Evolutionary conservation across 495 filamentous ascomycete genomes (phyloP).

Genomic region (Aspergillus olivimuriae): DNA sequence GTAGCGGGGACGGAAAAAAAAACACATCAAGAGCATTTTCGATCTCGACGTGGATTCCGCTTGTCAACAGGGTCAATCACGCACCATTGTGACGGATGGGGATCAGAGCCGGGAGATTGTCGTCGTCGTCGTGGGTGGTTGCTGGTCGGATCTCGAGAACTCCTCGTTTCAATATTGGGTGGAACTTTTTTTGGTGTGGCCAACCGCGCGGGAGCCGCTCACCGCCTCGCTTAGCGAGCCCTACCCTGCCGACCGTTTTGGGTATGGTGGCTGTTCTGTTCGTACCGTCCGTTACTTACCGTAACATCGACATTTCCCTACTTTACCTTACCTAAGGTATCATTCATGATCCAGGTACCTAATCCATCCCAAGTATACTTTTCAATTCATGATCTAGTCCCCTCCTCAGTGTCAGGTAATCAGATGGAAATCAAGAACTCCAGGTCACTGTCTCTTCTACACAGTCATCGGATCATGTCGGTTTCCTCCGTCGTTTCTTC

Average conservation of each 20-base stretch:
- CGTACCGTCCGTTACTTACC: background rate
- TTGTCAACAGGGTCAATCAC: constrained; percentile 20
- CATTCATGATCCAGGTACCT: no score
- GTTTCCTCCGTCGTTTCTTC: no score
- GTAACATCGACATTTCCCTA: no score
- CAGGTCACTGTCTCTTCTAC: no score
- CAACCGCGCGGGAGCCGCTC: constrained; percentile 30
- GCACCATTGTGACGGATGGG: constrained; percentile 61
- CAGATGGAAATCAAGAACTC: no score
- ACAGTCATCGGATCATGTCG: no score
- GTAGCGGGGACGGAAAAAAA: no score
- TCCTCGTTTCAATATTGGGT: constrained; percentile 27
- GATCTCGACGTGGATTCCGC: constrained; percentile 1
- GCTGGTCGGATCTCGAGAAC: constrained; percentile 45
- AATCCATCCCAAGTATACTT: no score
- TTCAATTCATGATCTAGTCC: no score
- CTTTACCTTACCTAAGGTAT: no score
- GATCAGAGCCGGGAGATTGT: constrained; percentile 50
- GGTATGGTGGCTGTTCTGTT: constrained; percentile 8
- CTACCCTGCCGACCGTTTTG: constrained; percentile 27
- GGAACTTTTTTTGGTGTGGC: constrained; percentile 44
- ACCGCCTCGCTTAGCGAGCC: constrained; percentile 47
- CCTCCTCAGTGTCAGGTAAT: no score
- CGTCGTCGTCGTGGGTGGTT: constrained; percentile 43
- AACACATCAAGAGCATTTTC: constrained; percentile 4